Evolutionary conservation across 257 asterid genomes (phyloP), one percentile per base, ranked within the genome.

Genomic region (Nicotiana noctiflora): DNA sequence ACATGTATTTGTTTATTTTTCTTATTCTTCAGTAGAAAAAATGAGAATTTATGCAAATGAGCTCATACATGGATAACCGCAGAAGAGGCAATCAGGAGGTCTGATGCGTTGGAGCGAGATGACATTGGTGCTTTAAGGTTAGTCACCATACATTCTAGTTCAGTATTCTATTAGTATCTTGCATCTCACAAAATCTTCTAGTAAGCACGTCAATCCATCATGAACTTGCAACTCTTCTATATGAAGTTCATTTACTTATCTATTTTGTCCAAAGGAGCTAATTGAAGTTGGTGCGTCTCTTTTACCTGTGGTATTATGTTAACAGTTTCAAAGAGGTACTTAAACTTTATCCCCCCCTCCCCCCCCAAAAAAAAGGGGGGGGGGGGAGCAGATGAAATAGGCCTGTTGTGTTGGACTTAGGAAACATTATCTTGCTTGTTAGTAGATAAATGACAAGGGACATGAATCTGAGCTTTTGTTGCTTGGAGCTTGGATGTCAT

Each of bases 1-100:
- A 31, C 49, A 55, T 61, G 65, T 19, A 46, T 72, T 23, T 72
- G 40, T 7, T 46, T 72, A 72, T 46, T 21, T 59, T 44, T 72
- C 60, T 34, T 46, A 31, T 46, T 46, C 57, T 72, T 72, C 29
- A 46, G 78, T 72, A 72, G 37, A 72, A 46, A 46, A 46, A 55
- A 17, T 17, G 23, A 21, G 59, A 72, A 55, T 14, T 72, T 23
- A 72, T 72, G 78, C 76, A 62, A 63, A 29, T 63, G 76, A 62
- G 7, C 79, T 72, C 79, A 37, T 31, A n/a, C 75, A 72, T 29
- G 15, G 29, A 72, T 85, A 79, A 23, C 23, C 23, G 59, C 93
- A 94, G 99, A 92, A 84, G 98, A 92, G 85, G 98, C 91, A 82
- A 86, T 90, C 81, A 87, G 95, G 87, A 91, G 99, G 86, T 89